Evolutionary conservation across 2,329 filamentous ascomycete genomes (phyloP), one percentile per base, ranked within the genome.

Genomic region (Ceratocystis alfenasii): DNA sequence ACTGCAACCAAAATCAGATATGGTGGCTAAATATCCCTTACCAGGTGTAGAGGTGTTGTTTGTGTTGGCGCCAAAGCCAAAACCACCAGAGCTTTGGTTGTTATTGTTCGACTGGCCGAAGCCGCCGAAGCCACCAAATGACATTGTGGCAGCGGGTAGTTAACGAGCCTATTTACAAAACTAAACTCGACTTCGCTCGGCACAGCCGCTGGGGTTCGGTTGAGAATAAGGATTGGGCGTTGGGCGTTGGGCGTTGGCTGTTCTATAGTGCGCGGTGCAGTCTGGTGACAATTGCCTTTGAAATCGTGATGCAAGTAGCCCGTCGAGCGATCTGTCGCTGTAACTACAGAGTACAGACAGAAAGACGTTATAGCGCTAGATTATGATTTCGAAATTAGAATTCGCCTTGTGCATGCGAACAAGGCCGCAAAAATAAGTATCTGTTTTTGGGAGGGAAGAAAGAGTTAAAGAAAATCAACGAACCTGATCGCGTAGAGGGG

Each of bases 81-180:
- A 86, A 20, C 64, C 64, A 30, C 55, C 55, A 53, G 61, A 64
- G n/a, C 33, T 63, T 12, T 62, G n/a, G 74, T 75, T 70, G 62
- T 75, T 76, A 66, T 77, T 78, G 73, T 80, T 84, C 72, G 81
- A 84, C 71, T 78, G 76, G 72, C 70, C 70, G 62, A 72, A 72
- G 72, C 79, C 78, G 66, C 79, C 78, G 67, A 76, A 76, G 71
- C 80, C 80, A 69, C 79, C 78, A 71, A 83, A 82, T 72, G 82
- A 82, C 82, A 85, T 85, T 72, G 36, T 60, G 41, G 41, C 44
- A 25, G 44, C 3, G 55, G 55, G n/a, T 30, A 59, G 55, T 5
- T 59, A n/a, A 33, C 28, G 17, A 30, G 15, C 2, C 55, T 28
- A 20, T 36, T 41, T 6, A 4, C 25, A 25, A 53, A 28, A n/a